Evolutionary conservation across 148 eudicot species (phyloP).

Genomic region (Rhododendron ferrugineum): DNA sequence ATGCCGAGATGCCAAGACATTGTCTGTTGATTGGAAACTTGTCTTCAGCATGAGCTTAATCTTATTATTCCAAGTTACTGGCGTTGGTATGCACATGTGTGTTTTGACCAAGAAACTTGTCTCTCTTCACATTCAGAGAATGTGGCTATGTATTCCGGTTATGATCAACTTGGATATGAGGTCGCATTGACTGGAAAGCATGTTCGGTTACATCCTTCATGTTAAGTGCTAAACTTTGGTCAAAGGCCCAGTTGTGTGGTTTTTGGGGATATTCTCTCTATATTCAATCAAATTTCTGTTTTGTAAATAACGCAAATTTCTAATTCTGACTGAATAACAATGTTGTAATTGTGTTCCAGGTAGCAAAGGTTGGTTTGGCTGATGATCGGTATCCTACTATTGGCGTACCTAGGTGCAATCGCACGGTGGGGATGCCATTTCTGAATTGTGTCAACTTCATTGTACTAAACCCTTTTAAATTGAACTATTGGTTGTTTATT

Average conservation of each 20-base stretch:
- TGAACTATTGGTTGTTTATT: too few species aligned
- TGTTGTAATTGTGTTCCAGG: too few species aligned
- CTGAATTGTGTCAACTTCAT: too few species aligned
- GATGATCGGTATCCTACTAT: too few species aligned
- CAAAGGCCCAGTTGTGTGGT: constrained; percentile 82
- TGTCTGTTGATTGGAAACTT: constrained; percentile 58
- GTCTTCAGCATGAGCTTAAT: constrained; percentile 61
- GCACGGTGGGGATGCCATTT: too few species aligned
- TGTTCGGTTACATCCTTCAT: constrained; percentile 78
- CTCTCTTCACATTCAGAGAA: constrained; percentile 73
- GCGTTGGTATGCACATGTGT: constrained; percentile 54
- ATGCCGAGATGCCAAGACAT: constrained; percentile 79
- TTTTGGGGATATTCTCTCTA: constrained; percentile 68
- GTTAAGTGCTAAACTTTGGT: constrained; percentile 65
- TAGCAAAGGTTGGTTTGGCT: too few species aligned
- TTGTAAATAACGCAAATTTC: too few species aligned
- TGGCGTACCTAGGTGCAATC: too few species aligned
- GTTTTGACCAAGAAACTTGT: constrained; percentile 36
- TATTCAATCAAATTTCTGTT: constrained; percentile 26
- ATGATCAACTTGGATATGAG: constrained; percentile 80
- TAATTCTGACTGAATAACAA: too few species aligned
- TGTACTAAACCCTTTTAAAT: too few species aligned
- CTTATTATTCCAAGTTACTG: constrained; percentile 68
- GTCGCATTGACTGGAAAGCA: constrained; percentile 72
- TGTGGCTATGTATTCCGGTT: constrained; percentile 81